These are phyloP conservation scores for Boletus smithii DNA, from an alignment of 1,284 basidiomycete species.

Conservation along the genomic window DNA sequence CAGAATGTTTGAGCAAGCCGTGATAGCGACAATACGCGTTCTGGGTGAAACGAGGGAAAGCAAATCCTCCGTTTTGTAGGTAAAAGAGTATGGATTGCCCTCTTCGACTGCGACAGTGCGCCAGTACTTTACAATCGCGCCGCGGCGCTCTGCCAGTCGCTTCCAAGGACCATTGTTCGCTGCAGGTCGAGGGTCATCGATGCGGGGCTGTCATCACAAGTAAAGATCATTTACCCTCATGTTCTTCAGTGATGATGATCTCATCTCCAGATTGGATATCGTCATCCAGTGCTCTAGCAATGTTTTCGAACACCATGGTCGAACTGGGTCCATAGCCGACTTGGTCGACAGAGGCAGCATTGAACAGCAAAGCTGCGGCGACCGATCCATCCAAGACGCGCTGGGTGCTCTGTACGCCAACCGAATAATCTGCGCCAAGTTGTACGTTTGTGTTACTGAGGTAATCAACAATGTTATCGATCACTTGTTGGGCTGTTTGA, in stretches of 20 bases:
- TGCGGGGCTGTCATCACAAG: background rate
- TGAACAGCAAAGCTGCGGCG: conserved; percentile 59
- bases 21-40: conserved; percentile 72
- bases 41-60: conserved; percentile 57
- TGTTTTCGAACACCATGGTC: conserved; percentile 65
- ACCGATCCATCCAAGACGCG: conserved; percentile 52
- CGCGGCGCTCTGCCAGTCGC: conserved; percentile 59
- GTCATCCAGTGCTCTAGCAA: conserved; percentile 55
- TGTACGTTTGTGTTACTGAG: conserved; percentile 70
- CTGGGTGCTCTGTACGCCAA: conserved; percentile 50
- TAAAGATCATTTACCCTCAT: conserved; percentile 55
- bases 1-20: conserved; percentile 74
- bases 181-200: conserved; percentile 24
- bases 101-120: conserved; percentile 45
- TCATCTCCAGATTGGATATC: conserved; percentile 60
- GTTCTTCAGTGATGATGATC: conserved; percentile 72
- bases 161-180: conserved; percentile 81
- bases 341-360: conserved; percentile 57
- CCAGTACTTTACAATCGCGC: conserved; percentile 60
- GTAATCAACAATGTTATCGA: conserved; percentile 61
- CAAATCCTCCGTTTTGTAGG: conserved; percentile 55
- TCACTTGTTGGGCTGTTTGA: conserved; percentile 54
- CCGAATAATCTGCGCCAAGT: conserved; percentile 64
- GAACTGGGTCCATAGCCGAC: conserved; percentile 67
- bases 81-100: conserved; percentile 65